Conservation (phyloP, 1,284 basidiomycete species). For the Pseudozyma pruni region DNA sequence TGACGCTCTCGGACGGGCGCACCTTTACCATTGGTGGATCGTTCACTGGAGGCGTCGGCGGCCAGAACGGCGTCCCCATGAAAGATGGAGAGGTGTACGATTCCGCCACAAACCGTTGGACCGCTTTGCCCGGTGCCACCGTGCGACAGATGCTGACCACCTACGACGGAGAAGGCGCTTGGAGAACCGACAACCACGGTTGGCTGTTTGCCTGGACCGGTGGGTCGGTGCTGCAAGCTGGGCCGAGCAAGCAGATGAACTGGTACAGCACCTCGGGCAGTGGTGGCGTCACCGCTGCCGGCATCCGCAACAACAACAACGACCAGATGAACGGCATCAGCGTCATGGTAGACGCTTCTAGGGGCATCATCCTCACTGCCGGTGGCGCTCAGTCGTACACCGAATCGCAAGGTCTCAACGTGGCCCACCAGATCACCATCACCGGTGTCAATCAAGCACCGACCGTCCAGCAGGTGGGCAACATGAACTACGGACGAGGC, state of each 20-base stretch:
- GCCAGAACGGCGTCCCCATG: background rate
- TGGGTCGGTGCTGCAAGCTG: slow-evolving; percentile 6
- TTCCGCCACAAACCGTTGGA: background rate
- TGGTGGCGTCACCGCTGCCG: background rate
- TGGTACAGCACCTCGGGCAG: slow-evolving; percentile 5
- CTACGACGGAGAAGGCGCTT: slow-evolving; percentile 1
- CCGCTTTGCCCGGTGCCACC: background rate
- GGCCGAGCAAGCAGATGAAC: slow-evolving; percentile 9
- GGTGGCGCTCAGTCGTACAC: slow-evolving; percentile 1
- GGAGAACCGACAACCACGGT: slow-evolving; percentile 5
- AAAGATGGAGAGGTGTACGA: slow-evolving; percentile 5
- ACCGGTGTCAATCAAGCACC: background rate
- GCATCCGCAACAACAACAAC: background rate
- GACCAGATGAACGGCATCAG: slow-evolving; percentile 4
- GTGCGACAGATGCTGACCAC: slow-evolving; percentile 2
- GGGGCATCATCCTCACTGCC: background rate
- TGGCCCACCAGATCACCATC: slow-evolving; percentile 1
- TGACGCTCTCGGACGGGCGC: slow-evolving; percentile 4
- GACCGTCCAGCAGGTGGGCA: background rate
- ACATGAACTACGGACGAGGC: slow-evolving; percentile 2
- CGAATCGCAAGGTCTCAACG: background rate
- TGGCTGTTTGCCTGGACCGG: slow-evolving; percentile 3
- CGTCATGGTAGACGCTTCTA: slow-evolving; percentile 1
- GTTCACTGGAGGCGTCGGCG: slow-evolving; percentile 1
- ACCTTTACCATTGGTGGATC: slow-evolving; percentile 2